Conservation (phyloP, 2,329 filamentous ascomycete species). For the Diaporthe helianthi region DNA sequence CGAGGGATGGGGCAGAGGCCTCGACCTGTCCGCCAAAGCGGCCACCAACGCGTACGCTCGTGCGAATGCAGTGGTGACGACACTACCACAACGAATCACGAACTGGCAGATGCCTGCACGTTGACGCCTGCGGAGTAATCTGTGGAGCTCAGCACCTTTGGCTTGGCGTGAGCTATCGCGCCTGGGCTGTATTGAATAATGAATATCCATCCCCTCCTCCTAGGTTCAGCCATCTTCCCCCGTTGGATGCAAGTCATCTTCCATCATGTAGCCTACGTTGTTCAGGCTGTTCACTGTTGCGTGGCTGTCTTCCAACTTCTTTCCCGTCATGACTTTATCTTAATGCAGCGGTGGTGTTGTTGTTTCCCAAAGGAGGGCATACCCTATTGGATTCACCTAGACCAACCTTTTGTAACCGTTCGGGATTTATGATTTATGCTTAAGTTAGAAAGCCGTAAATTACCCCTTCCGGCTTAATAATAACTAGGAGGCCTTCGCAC, state of each 20-base stretch:
- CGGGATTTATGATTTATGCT: background rate
- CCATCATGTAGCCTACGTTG: background rate
- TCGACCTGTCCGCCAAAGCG: conserved; percentile 21
- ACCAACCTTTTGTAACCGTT: background rate
- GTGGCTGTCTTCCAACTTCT: conserved; percentile 1
- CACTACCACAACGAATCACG: conserved; percentile 2
- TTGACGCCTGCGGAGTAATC: too few relatives aligned
- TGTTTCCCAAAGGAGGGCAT: conserved; percentile 1
- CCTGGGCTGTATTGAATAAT: background rate
- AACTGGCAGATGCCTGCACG: background rate
- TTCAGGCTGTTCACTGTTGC: too few relatives aligned
- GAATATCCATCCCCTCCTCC: too few relatives aligned
- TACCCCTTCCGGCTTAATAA: background rate
- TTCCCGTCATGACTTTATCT: background rate
- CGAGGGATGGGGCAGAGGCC: background rate
- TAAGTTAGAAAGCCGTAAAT: background rate
- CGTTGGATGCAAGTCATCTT: conserved; percentile 10
- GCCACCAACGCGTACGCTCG: conserved; percentile 23
- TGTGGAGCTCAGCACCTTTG: conserved; percentile 6
- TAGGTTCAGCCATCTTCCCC: background rate
- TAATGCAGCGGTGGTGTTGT: conserved; percentile 1
- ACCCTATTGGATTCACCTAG: background rate
- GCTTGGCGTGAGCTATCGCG: conserved; percentile 14
- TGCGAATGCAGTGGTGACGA: conserved; percentile 18
- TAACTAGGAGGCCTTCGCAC: background rate